A percentile compares a stretch with the other conserved stretches of the same genome.
Evolutionary conservation across 139 green algal genomes (phyloP).

Genomic region (Coccomyxa sp.): DNA sequence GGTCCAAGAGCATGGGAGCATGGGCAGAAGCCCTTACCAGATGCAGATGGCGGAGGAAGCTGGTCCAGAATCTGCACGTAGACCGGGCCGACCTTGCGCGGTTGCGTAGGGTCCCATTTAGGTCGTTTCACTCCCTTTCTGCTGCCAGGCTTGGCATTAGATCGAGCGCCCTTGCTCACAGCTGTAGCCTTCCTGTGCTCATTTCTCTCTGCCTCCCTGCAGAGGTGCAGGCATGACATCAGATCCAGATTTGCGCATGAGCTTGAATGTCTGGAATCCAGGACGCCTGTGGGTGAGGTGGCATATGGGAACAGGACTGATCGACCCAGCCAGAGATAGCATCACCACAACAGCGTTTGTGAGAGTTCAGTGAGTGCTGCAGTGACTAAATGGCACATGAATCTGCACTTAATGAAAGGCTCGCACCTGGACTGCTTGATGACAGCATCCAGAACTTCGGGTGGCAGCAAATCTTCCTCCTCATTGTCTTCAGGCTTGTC

Average conservation of each 20-base stretch:
- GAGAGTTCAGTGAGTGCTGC: background rate
- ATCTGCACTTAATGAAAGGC: background rate
- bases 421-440: background rate
- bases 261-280: background rate
- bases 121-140: background rate
- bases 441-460: background rate
- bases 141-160: background rate
- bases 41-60: background rate
- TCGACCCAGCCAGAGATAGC: background rate
- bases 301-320: background rate
- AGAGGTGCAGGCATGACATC: background rate
- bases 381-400: background rate
- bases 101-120: background rate
- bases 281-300: background rate
- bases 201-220: background rate
- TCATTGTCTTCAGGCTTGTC: background rate
- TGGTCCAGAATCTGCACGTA: background rate
- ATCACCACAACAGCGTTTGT: background rate
- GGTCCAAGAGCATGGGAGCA: background rate
- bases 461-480: background rate
- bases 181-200: background rate
- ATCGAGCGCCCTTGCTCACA: background rate
- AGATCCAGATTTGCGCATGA: background rate
- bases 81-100: background rate
- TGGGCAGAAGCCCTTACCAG: background rate